Evolutionary conservation across 169 alveolate genomes (phyloP), one percentile per base, ranked within the genome.

Genomic region (Cryptosporidium ryanae): DNA sequence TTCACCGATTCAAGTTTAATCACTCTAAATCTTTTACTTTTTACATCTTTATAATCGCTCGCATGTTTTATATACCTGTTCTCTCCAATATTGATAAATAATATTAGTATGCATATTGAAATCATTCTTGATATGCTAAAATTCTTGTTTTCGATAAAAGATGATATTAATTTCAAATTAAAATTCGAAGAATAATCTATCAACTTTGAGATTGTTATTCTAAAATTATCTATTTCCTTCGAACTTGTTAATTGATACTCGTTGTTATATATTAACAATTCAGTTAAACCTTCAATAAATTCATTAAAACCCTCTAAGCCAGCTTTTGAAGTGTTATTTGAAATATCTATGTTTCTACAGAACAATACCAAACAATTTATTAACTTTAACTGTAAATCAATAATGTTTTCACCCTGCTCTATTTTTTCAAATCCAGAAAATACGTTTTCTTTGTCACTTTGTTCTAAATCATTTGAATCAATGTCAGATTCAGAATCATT

Each of bases 281-380:
- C 64, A 0, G 71, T 57, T 52, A 76, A 38, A n/a, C 87, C 71
- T 27, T 76, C 87, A 18, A 76, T 8, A 29, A 76, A 38, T 44
- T 76, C 87, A 43, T 76, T 55, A 15, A 76, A 34, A 23, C 87
- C 71, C 25, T 76, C 87, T 1, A 76, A 23, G 23, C 87, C 76
- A 5, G 38, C 59, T 70, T 54, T 25, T 44, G 76, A 21, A 3
- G 46, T 10, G 23, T 76, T 76, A 43, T 46, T 32, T n/a, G 87
- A 38, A 23, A 61, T 25, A 76, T 76, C 87, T 1, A 76, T 43
- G 46, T 76, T 25, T 34, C 43, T 55, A 50, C 87, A 76, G 12
- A 57, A 55, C 10, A 38, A 18, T 2, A 76, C 52, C 7, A 76
- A 10, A 57, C 87, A 76, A 59, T 23, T 61, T 23, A 76, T 25